Conservation (phyloP, 352 stramenopile genomes). For the Lagenidium sp. region DNA sequence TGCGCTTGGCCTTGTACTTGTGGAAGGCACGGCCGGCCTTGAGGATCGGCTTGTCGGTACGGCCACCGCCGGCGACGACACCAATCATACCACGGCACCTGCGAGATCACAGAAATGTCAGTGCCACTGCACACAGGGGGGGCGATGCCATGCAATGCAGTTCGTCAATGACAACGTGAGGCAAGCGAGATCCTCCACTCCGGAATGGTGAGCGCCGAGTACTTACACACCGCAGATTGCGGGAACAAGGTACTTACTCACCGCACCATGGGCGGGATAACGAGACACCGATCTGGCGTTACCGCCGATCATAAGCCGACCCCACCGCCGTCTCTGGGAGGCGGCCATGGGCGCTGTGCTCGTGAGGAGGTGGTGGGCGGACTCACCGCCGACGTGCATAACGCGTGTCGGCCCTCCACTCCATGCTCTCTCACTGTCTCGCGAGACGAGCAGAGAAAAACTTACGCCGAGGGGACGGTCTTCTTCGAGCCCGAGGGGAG, state of each 20-base stretch:
- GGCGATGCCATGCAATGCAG: constrained; percentile 9
- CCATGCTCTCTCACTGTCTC: background rate
- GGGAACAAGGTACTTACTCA: constrained; percentile 84
- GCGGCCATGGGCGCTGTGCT: too few relatives aligned
- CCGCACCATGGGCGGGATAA: constrained; percentile 57
- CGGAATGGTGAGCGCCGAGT: too few relatives aligned
- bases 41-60: constrained; percentile 98
- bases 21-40: constrained; percentile 97
- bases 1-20: constrained; percentile 98
- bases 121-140: constrained; percentile 6
- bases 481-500: constrained; percentile 97
- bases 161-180: too few relatives aligned
- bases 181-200: too few relatives aligned
- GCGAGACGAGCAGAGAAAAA: constrained; percentile 23
- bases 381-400: too few relatives aligned
- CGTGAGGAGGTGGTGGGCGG: too few relatives aligned
- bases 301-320: too few relatives aligned
- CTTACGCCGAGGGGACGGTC: constrained; percentile 90
- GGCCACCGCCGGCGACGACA: constrained; percentile 96
- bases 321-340: too few relatives aligned
- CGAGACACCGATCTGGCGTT: constrained; percentile 10
- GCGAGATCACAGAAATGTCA: constrained; percentile 25
- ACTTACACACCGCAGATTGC: too few relatives aligned
- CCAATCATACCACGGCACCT: constrained; percentile 95
- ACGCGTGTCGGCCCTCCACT: constrained; percentile 9